Conservation (phyloP, 2,329 filamentous ascomycete genomes). For the Claviceps digitariae region DNA sequence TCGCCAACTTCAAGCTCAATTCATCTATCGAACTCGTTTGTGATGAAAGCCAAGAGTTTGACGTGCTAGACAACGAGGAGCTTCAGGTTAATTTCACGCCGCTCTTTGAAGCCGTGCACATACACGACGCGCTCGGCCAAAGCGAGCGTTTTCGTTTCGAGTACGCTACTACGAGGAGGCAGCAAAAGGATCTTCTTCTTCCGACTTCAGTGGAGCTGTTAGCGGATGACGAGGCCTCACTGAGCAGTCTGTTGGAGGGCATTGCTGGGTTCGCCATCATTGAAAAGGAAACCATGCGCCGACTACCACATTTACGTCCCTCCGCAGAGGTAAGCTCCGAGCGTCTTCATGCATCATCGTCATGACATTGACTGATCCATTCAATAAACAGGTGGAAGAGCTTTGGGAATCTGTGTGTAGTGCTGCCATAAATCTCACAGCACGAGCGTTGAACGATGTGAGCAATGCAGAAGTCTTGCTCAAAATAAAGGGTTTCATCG, state of each 20-base stretch:
- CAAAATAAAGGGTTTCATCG: conserved; percentile 89
- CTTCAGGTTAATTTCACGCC: conserved; percentile 90
- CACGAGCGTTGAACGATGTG: conserved; percentile 64
- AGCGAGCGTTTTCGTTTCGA: conserved; percentile 82
- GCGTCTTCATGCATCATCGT: not conserved
- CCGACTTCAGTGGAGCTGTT: conserved; percentile 63
- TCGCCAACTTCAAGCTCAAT: conserved; percentile 80
- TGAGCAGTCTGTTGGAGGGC: conserved; percentile 85
- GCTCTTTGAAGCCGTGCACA: conserved; percentile 88
- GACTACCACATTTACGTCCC: conserved; percentile 69
- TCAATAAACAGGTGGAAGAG: conserved; percentile 64
- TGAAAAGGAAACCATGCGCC: conserved; percentile 84
- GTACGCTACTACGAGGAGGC: conserved; percentile 79
- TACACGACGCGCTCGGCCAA: conserved; percentile 86
- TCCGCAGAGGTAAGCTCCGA: conserved; percentile 55
- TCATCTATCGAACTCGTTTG: conserved; percentile 91
- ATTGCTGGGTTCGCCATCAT: conserved; percentile 96
- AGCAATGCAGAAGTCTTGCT: conserved; percentile 77
- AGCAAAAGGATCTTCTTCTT: conserved; percentile 83
- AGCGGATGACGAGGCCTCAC: conserved; percentile 67
- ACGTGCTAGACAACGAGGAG: conserved; percentile 90
- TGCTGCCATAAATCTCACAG: conserved; percentile 68
- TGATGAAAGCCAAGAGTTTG: conserved; percentile 90
- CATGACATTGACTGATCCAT: not conserved
- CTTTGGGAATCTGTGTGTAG: conserved; percentile 98